phyloP scores from a whole-genome alignment of 768 basidiomycete genomes.

The Pholiota microspora region DNA sequence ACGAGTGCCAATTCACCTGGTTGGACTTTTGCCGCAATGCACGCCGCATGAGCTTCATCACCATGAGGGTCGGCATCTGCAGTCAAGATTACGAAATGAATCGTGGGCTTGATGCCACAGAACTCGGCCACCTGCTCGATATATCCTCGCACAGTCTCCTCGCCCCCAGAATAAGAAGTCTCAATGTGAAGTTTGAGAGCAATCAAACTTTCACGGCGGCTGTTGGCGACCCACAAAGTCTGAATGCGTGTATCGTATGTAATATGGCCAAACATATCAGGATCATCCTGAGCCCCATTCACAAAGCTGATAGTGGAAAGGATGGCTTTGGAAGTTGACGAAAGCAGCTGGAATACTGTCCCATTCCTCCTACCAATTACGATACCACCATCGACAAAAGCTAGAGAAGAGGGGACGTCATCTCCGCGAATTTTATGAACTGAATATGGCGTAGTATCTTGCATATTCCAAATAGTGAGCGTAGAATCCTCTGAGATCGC shows the following conservation, averaged over 20 bases:
- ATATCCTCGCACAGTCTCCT: constrained; percentile 61
- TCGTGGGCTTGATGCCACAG: constrained; percentile 77
- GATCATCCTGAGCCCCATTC: constrained; percentile 66
- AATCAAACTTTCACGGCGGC: constrained; percentile 79
- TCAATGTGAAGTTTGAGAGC: constrained; percentile 77
- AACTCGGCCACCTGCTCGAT: constrained; percentile 87
- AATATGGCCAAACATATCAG: constrained; percentile 86
- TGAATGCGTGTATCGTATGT: constrained; percentile 84
- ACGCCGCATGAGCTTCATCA: constrained; percentile 81
- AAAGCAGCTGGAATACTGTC: constrained; percentile 79
- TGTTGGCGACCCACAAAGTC: constrained; percentile 87
- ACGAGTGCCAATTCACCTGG: constrained; percentile 79
- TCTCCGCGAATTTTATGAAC: constrained; percentile 77
- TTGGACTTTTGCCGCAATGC: constrained; percentile 75
- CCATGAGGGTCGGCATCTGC: constrained; percentile 82
- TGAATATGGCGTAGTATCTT: constrained; percentile 73
- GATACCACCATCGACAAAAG: constrained; percentile 84
- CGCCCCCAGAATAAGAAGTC: constrained; percentile 53
- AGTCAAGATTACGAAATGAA: constrained; percentile 86
- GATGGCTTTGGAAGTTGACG: constrained; percentile 69
- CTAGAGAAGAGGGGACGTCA: constrained; percentile 78
- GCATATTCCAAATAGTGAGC: constrained; percentile 79
- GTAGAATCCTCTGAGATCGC: constrained; percentile 83
- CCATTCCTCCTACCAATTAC: constrained; percentile 83
- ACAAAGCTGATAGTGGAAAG: constrained; percentile 80